Conservation (phyloP, 148 eudicot genomes). For the Silene latifolia region DNA sequence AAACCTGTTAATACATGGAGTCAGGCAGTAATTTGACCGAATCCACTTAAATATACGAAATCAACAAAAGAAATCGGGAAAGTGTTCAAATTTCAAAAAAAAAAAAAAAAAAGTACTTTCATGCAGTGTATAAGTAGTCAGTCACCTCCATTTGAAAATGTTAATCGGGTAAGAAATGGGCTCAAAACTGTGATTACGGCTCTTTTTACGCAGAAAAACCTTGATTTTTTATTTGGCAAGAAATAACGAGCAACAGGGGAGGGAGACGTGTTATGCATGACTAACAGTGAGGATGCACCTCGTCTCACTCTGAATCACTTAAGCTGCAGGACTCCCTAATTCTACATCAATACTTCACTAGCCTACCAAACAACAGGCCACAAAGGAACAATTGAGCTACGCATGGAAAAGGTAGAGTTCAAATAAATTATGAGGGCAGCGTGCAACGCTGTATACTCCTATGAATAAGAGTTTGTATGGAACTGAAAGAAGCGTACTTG, state of each 20-base stretch:
- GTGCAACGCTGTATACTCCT: not conserved
- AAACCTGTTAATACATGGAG: slow-evolving; percentile 36
- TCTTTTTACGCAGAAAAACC: not conserved
- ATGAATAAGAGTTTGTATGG: slow-evolving; percentile 12
- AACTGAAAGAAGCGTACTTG: slow-evolving; percentile 20
- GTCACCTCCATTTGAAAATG: no score
- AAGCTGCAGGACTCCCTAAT: not conserved
- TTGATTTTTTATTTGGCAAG: not conserved
- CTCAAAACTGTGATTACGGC: not conserved
- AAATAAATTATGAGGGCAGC: slow-evolving; percentile 1
- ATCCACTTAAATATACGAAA: not conserved
- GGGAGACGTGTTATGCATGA: no score
- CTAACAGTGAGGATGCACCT: no score
- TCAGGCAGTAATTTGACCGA: slow-evolving; percentile 5
- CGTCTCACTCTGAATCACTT: not conserved
- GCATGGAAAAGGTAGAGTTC: not conserved
- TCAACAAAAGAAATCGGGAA: not conserved
- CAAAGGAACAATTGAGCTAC: not conserved
- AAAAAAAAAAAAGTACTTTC: no score
- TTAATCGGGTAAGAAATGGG: not conserved
- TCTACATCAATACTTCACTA: not conserved
- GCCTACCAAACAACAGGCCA: not conserved
- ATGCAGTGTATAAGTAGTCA: no score
- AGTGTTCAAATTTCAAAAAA: no score
- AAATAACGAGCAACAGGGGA: no score